phyloP scores from a whole-genome alignment of 2,329 filamentous ascomycete species.

The Xenosphaeropsis pyriputrescens region DNA sequence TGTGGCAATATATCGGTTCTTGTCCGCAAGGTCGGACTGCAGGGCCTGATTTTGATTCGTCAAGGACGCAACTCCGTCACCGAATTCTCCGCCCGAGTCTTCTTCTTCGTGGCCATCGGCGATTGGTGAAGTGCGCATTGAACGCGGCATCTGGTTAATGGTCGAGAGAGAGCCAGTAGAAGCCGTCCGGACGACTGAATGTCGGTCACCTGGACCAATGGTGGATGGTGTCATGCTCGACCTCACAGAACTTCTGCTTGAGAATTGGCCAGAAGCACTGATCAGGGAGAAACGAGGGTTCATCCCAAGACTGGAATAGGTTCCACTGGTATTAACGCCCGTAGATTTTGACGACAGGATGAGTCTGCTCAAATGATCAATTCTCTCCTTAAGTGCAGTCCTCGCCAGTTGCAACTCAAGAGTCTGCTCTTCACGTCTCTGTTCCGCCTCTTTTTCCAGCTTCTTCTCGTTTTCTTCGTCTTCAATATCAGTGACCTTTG shows the following conservation, averaged over 20 bases:
- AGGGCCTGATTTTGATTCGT: slow-evolving; percentile 80
- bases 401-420: slow-evolving; percentile 95
- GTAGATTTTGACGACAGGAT: slow-evolving; percentile 93
- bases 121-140: slow-evolving; percentile 10
- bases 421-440: slow-evolving; percentile 92
- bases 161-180: slow-evolving; percentile 45
- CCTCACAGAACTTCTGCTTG: slow-evolving; percentile 37
- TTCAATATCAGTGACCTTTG: slow-evolving; percentile 14
- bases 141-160: slow-evolving; percentile 11
- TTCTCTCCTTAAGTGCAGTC: slow-evolving; percentile 90
- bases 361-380: slow-evolving; percentile 88
- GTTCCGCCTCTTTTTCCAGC: slow-evolving; percentile 65
- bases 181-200: slow-evolving; percentile 41
- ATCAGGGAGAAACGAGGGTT: slow-evolving; percentile 42
- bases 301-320: slow-evolving; percentile 52
- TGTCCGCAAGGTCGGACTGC: slow-evolving; percentile 89
- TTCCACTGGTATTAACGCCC: slow-evolving; percentile 72
- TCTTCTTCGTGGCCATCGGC: slow-evolving; percentile 26
- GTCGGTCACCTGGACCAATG: slow-evolving; percentile 17
- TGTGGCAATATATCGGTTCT: slow-evolving; percentile 90
- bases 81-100: slow-evolving; percentile 65
- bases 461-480: slow-evolving; percentile 58
- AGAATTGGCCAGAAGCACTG: slow-evolving; percentile 24
- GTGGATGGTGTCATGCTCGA: slow-evolving; percentile 57
- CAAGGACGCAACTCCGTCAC: slow-evolving; percentile 71